These are phyloP conservation scores for Paracorniculantispora psalliotae DNA, from an alignment of 2,329 filamentous ascomycete species.

Conservation along the genomic window DNA sequence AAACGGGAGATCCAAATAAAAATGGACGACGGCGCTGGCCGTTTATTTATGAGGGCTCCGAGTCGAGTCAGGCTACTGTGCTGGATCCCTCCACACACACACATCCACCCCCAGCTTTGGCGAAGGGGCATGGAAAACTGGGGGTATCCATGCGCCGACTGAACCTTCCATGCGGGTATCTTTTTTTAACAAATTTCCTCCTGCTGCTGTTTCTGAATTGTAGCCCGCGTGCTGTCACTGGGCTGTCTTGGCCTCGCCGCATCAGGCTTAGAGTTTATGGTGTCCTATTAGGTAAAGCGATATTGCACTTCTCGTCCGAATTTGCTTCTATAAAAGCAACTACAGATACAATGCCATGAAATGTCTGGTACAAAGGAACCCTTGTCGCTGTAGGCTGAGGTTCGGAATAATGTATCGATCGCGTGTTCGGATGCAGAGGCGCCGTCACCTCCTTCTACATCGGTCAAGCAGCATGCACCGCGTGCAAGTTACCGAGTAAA, in stretches of 20 bases:
- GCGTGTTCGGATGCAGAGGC: background rate
- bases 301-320: background rate
- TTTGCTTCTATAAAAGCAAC: background rate
- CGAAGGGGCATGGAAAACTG: background rate
- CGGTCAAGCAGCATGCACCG: too few species aligned
- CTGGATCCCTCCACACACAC: constrained; percentile 2
- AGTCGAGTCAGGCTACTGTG: constrained; percentile 1
- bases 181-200: background rate
- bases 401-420: background rate
- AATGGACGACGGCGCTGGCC: background rate
- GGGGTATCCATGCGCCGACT: background rate
- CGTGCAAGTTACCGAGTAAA: background rate
- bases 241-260: background rate
- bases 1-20: background rate
- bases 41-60: background rate
- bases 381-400: background rate
- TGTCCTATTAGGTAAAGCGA: background rate
- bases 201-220: background rate
- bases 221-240: background rate
- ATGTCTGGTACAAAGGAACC: background rate
- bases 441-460: too few species aligned
- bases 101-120: constrained; percentile 7
- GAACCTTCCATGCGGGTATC: background rate
- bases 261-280: background rate
- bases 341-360: background rate